These are phyloP conservation scores for Aspergillus sp. DNA, from an alignment of 2,329 filamentous ascomycete species.

Conservation along the genomic window DNA sequence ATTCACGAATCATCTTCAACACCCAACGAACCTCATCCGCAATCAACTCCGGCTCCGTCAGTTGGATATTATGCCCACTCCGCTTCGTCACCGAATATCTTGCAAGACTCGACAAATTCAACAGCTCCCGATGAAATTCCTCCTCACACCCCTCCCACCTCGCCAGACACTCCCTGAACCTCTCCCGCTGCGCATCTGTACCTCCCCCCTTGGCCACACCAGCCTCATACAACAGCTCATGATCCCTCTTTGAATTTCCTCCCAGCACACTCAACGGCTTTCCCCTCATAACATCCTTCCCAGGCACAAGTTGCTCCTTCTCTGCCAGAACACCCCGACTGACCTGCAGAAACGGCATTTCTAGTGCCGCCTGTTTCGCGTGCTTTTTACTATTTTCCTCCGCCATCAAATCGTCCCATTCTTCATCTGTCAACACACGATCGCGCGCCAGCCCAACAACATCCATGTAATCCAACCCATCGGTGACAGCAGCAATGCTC, in stretches of 20 bases:
- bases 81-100: constrained; percentile 31
- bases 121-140: constrained; percentile 30
- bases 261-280: constrained; percentile 31
- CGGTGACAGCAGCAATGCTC: constrained; percentile 15
- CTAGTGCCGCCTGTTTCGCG: neutral
- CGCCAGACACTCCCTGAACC: constrained; percentile 30
- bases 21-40: constrained; percentile 39
- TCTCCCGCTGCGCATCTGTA: constrained; percentile 32
- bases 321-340: constrained; percentile 32
- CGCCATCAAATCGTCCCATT: constrained; percentile 17
- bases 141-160: constrained; percentile 31
- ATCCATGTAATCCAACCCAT: constrained; percentile 19
- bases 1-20: constrained; percentile 9
- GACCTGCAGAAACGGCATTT: constrained; percentile 9
- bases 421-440: constrained; percentile 10
- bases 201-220: constrained; percentile 38
- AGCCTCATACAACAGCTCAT: constrained; percentile 33
- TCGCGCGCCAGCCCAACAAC: constrained; percentile 17
- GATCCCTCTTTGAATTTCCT: constrained; percentile 31
- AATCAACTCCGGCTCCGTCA: constrained; percentile 40
- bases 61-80: constrained; percentile 41
- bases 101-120: constrained; percentile 32
- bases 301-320: constrained; percentile 29
- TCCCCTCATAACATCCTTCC: constrained; percentile 27
- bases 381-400: constrained; percentile 9